Evolutionary conservation across 768 basidiomycete species (phyloP).

Genomic region (Amanita molliuscula): DNA sequence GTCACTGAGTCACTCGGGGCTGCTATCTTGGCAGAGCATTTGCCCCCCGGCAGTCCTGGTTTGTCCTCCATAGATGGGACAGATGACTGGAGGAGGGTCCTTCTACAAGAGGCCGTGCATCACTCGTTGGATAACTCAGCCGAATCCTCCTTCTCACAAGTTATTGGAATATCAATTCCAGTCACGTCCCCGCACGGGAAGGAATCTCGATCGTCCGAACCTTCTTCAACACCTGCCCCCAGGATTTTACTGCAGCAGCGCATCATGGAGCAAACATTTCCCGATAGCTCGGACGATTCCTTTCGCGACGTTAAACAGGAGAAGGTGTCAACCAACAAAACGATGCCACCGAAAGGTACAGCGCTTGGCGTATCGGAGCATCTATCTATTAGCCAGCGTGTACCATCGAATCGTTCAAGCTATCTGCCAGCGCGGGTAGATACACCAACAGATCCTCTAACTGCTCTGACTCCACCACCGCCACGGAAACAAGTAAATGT

Average conservation of each 20-base stretch:
- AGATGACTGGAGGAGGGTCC: conserved; percentile 65
- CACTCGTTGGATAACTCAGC: conserved; percentile 57
- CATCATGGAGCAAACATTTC: conserved; percentile 34
- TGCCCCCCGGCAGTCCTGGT: conserved; percentile 60
- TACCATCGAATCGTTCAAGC: conserved; percentile 26
- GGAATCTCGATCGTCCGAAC: conserved; percentile 3
- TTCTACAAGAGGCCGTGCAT: conserved; percentile 71
- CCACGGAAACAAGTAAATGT: conserved; percentile 38
- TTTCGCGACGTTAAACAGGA: conserved; percentile 16
- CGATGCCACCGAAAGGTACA: conserved; percentile 14
- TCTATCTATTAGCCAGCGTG: conserved; percentile 10
- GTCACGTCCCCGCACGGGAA: conserved; percentile 20
- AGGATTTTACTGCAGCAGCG: conserved; percentile 17
- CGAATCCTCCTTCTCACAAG: conserved; percentile 37
- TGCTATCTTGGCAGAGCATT: conserved; percentile 59
- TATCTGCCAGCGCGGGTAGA: conserved; percentile 48
- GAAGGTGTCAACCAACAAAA: conserved; percentile 19
- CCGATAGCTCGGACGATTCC: conserved; percentile 20
- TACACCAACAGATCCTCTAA: conserved; percentile 50
- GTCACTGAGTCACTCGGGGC: conserved; percentile 71
- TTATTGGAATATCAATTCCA: conserved; percentile 28
- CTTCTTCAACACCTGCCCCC: conserved; percentile 14
- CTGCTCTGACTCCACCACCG: conserved; percentile 60
- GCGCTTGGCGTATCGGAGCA: conserved; percentile 19
- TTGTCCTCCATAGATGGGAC: conserved; percentile 37